phyloP scores from a whole-genome alignment of 2,329 filamentous ascomycete species.

The Akanthomyces dipterigenus region DNA sequence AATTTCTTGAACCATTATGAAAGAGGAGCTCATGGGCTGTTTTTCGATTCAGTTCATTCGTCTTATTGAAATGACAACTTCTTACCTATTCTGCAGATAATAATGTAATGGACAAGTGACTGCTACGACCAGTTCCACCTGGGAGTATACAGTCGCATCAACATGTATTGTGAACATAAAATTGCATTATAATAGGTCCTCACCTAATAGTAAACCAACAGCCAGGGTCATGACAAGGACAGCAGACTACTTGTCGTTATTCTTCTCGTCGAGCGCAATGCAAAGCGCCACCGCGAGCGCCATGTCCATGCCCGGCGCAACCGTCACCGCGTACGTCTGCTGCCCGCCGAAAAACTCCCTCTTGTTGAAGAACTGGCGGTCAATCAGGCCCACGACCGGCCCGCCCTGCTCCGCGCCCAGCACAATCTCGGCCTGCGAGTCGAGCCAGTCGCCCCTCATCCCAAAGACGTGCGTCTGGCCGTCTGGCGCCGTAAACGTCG shows the following conservation, averaged over 20 bases:
- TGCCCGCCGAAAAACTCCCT: constrained; percentile 52
- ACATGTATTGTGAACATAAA: too few species aligned
- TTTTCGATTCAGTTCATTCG: too few species aligned
- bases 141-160: too few species aligned
- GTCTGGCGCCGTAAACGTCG: constrained; percentile 46
- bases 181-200: too few species aligned
- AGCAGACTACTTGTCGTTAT: constrained; percentile 27
- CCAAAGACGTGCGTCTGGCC: constrained; percentile 39
- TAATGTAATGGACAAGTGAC: too few species aligned
- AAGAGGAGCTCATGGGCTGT: too few species aligned
- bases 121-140: too few species aligned
- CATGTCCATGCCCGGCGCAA: constrained; percentile 61
- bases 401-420: constrained; percentile 38
- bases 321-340: constrained; percentile 58
- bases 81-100: too few species aligned
- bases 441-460: constrained; percentile 57
- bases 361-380: constrained; percentile 50
- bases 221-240: too few species aligned
- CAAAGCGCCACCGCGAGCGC: constrained; percentile 59
- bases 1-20: too few species aligned
- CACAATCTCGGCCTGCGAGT: constrained; percentile 50
- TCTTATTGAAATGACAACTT: too few species aligned
- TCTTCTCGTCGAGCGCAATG: constrained; percentile 61
- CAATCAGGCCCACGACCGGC: constrained; percentile 49
- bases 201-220: too few species aligned